A percentile compares a stretch with the other conserved stretches of the same genome.
These are phyloP conservation scores for Fusarium beomiforme DNA, from an alignment of 2,329 filamentous ascomycete genomes.

Conservation along the genomic window DNA sequence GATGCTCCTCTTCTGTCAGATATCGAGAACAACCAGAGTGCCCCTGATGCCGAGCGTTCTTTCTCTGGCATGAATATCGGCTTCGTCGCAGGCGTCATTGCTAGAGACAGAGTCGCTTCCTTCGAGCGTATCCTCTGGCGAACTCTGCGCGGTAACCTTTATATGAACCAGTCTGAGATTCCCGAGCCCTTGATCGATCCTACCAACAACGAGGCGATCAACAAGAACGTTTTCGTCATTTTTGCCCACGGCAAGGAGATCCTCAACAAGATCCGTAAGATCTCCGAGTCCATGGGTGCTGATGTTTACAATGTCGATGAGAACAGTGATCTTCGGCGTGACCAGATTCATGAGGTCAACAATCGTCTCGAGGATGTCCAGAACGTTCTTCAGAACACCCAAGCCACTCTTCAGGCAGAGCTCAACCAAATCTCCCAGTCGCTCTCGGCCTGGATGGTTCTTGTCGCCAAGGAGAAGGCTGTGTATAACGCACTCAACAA, in stretches of 20 bases:
- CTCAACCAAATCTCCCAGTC: conserved; percentile 92
- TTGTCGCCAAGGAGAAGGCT: conserved; percentile 98
- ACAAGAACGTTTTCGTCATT: conserved; percentile 99
- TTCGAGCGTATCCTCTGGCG: conserved; percentile 99
- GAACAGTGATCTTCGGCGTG: conserved; percentile 92
- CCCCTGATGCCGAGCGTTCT: conserved; percentile 78
- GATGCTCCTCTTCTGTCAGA: conserved; percentile 94
- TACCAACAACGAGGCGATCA: conserved; percentile 87
- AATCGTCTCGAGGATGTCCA: conserved; percentile 89
- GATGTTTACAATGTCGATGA: conserved; percentile 97
- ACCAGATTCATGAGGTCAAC: conserved; percentile 98
- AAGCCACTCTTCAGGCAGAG: conserved; percentile 91
- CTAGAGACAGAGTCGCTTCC: conserved; percentile 88
- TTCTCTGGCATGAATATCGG: conserved; percentile 99
- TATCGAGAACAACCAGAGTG: conserved; percentile 81
- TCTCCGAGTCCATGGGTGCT: conserved; percentile 95
- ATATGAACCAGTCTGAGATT: conserved; percentile 99
- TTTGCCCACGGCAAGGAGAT: conserved; percentile 99
- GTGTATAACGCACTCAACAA: conserved; percentile 95
- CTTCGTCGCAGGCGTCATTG: conserved; percentile 96
- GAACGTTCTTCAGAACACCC: conserved; percentile 94
- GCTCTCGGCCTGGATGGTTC: conserved; percentile 95
- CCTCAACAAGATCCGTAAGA: conserved; percentile 98
- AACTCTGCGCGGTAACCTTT: conserved; percentile 94
- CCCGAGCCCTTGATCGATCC: conserved; percentile 92